phyloP scores from a whole-genome alignment of 2,329 filamentous ascomycete species.

The Phialophora verrucosa region DNA sequence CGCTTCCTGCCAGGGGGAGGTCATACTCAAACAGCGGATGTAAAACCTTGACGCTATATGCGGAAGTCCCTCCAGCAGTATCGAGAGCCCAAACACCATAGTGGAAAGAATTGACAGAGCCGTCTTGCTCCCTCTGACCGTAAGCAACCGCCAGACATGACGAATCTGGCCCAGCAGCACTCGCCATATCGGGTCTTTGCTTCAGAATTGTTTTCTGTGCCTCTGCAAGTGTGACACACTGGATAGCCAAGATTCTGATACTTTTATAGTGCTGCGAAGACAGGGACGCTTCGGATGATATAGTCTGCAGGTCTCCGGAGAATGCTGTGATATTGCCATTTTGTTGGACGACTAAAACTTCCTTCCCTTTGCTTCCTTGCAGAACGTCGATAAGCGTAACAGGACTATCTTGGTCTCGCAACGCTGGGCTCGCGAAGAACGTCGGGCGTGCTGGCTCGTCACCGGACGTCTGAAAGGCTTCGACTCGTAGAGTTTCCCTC shows the following conservation, averaged over 20 bases:
- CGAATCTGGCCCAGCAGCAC: slow-evolving; percentile 8
- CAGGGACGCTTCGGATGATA: slow-evolving; percentile 20
- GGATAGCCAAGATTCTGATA: slow-evolving; percentile 34
- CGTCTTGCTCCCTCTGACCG: not conserved
- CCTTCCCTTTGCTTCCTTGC: not conserved
- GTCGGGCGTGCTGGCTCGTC: slow-evolving; percentile 42
- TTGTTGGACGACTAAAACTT: slow-evolving; percentile 50
- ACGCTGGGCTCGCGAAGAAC: slow-evolving; percentile 41
- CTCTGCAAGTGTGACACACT: slow-evolving; percentile 33
- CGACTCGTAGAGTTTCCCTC: slow-evolving; percentile 57
- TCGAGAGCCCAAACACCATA: slow-evolving; percentile 44
- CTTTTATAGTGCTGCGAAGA: slow-evolving; percentile 8
- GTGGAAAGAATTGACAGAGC: slow-evolving; percentile 43
- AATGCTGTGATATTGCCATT: slow-evolving; percentile 52
- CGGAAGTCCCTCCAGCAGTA: slow-evolving; percentile 36
- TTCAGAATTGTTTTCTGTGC: slow-evolving; percentile 40
- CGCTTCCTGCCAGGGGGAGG: slow-evolving; percentile 21
- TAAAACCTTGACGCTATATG: slow-evolving; percentile 43
- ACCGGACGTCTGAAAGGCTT: slow-evolving; percentile 58
- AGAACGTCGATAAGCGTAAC: slow-evolving; percentile 45
- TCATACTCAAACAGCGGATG: slow-evolving; percentile 49
- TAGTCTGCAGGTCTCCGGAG: slow-evolving; percentile 43
- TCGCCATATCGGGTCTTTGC: slow-evolving; percentile 38
- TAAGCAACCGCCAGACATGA: slow-evolving; percentile 30
- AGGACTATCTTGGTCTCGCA: slow-evolving; percentile 48